Conservation (phyloP, 2,329 filamentous ascomycete species). For the Diaporthe australafricana region DNA sequence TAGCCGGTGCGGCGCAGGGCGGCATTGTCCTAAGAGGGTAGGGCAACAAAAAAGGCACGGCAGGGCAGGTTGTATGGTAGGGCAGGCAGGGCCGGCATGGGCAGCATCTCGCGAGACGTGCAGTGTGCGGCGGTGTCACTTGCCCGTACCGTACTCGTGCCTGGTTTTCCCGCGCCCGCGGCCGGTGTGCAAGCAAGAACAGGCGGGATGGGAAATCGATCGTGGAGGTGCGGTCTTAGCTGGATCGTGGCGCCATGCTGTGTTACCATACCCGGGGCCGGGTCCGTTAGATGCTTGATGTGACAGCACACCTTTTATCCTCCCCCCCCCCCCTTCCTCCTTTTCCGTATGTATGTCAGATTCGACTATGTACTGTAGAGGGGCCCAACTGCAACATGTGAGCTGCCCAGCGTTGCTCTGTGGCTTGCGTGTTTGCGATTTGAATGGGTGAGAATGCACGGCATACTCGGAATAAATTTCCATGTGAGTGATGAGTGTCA, state of each 20-base stretch:
- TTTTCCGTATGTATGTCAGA: conserved; percentile 2
- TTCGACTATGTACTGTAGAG: neutral
- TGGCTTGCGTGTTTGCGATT: conserved; percentile 4
- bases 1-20: conserved; percentile 10
- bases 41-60: neutral
- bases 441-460: conserved; percentile 1
- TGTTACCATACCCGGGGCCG: conserved; percentile 22
- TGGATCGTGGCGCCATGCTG: conserved; percentile 24
- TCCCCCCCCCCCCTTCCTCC: neutral
- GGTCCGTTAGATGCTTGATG: conserved; percentile 23
- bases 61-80: neutral
- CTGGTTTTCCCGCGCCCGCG: neutral
- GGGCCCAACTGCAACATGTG: conserved; percentile 9
- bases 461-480: conserved; percentile 19
- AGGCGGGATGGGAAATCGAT: conserved; percentile 24
- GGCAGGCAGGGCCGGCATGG: conserved; percentile 5
- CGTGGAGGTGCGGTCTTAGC: conserved; percentile 28
- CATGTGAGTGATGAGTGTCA: conserved; percentile 11
- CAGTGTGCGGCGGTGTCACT: conserved; percentile 1
- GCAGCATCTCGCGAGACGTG: conserved; percentile 10
- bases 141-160: neutral
- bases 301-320: conserved; percentile 11
- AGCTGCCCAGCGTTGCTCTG: conserved; percentile 13
- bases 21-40: neutral
- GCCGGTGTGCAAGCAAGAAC: conserved; percentile 20